These are phyloP conservation scores for Hypoxylon sp. DNA, from an alignment of 2,329 filamentous ascomycete species.

Conservation along the genomic window DNA sequence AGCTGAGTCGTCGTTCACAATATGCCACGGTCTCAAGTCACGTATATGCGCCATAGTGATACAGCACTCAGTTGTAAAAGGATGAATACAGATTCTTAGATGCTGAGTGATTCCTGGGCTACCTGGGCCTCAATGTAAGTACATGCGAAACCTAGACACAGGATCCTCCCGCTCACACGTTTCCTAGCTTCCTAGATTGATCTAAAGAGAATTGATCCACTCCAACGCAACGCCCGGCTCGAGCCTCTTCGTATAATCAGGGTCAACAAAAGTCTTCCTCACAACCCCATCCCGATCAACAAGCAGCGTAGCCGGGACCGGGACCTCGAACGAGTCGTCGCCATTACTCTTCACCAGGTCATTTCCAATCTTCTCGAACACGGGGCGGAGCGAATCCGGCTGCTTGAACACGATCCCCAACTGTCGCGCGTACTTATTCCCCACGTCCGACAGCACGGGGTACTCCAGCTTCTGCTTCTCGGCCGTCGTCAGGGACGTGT, in stretches of 20 bases:
- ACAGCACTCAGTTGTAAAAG: no score
- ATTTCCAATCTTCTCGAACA: conserved; percentile 6
- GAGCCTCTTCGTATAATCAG: conserved; percentile 14
- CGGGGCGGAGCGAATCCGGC: conserved; percentile 1
- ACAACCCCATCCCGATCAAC: conserved; percentile 10
- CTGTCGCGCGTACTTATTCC: conserved; percentile 11
- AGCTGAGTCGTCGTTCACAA: no score
- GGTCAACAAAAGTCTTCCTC: conserved; percentile 4
- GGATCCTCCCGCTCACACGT: no score
- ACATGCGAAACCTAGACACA: background rate
- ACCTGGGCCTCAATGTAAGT: background rate
- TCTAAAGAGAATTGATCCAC: conserved; percentile 13
- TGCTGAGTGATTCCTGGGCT: background rate
- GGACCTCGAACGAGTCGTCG: conserved; percentile 15
- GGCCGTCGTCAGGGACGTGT: background rate
- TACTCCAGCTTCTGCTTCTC: conserved; percentile 18
- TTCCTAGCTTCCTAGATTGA: no score
- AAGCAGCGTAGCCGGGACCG: conserved; percentile 12
- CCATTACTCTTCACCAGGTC: conserved; percentile 10
- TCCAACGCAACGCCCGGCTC: conserved; percentile 12
- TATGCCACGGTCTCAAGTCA: no score
- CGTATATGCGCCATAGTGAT: no score
- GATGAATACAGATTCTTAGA: background rate
- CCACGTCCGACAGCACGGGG: conserved; percentile 11
- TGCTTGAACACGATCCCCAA: conserved; percentile 9